Base-by-base conservation (phyloP, 768 basidiomycete species). In the Omphalotus guepiniiformis region DNA sequence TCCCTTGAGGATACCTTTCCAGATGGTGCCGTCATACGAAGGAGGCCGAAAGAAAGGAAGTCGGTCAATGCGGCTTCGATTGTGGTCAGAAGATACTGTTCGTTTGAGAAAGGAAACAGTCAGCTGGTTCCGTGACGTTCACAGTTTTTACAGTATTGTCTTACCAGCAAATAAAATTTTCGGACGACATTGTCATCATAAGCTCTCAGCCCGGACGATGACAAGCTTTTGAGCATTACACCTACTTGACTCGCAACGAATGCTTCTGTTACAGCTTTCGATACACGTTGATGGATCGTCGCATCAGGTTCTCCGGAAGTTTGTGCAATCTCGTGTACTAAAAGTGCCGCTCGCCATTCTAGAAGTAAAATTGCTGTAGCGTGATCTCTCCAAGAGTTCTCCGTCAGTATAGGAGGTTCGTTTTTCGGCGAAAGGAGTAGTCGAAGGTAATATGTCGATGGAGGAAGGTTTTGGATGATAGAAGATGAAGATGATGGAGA, bases 211-310 rank as follows among this genome's bases (percentile, higher is more conserved):
- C 39, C n/a, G 34, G 38, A 5, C 47, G 15, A 22, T 8, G 32
- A 18, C 11, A 80, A 54, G 4, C 52, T 56, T 1, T 62, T 54
- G 18, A 83, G 67, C 52, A 81, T 74, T 21, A 70, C 67, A 11
- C 70, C 71, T 2, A 86, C 75, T 54, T 75, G 73, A 3, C 57
- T 64, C 1, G 78, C 85, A 4, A 88, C 70, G 49, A 84, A 88
- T 0, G 85, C 83, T 47, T 89, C 86, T 0, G 79, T 78, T 3
- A 85, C 72, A 0, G 81, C 86, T 50, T 71, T 77, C 1, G 83
- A 72, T 0, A 85, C 75, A 11, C 82, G 71, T 32, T 78, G 78
- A 45, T 76, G 73, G 3, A 71, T 71, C 43, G 72, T 77, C 0
- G 83, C 74, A 58, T 88, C 85, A 0, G 65, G 55, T n/a, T 69